phyloP scores from a whole-genome alignment of 2,329 filamentous ascomycete genomes.

The Neoarthrinium moseri region DNA sequence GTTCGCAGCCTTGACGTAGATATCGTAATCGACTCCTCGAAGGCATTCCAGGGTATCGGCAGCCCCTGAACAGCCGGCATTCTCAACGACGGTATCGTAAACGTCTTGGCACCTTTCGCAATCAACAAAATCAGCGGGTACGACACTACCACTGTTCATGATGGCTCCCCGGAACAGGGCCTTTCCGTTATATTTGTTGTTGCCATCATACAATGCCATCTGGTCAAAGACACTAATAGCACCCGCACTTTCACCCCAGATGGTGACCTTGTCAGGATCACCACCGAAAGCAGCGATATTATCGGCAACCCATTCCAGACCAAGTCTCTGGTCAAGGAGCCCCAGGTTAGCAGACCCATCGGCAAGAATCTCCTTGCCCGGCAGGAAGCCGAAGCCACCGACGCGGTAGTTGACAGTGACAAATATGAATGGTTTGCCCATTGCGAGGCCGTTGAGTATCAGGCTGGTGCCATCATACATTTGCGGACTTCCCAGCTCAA shows the following conservation, averaged over 20 bases:
- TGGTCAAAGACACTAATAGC: slow-evolving; percentile 75
- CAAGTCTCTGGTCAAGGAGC: slow-evolving; percentile 70
- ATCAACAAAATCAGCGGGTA: slow-evolving; percentile 64
- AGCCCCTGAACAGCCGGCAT: slow-evolving; percentile 59
- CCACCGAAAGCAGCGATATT: slow-evolving; percentile 78
- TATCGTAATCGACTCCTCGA: slow-evolving; percentile 56
- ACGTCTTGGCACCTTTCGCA: slow-evolving; percentile 62
- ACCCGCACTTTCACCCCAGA: slow-evolving; percentile 74
- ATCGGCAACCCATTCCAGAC: slow-evolving; percentile 73
- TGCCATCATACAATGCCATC: slow-evolving; percentile 70
- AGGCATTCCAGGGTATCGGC: slow-evolving; percentile 65
- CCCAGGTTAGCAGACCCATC: slow-evolving; percentile 72
- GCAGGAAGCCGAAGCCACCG: slow-evolving; percentile 72
- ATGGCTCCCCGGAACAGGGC: slow-evolving; percentile 74
- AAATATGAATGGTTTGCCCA: slow-evolving; percentile 66
- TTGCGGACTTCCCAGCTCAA: slow-evolving; percentile 44
- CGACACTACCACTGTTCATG: slow-evolving; percentile 70
- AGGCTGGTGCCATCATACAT: slow-evolving; percentile 53
- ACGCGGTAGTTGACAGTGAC: slow-evolving; percentile 78
- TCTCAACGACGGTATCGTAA: slow-evolving; percentile 61
- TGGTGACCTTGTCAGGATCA: slow-evolving; percentile 70
- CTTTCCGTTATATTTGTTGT: slow-evolving; percentile 73
- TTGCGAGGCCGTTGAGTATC: slow-evolving; percentile 40
- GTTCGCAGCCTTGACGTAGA: slow-evolving; percentile 64
- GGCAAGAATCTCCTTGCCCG: slow-evolving; percentile 63